Evolutionary conservation across 2,329 filamentous ascomycete species (phyloP), one percentile per base, ranked within the genome.

Genomic region (Botryotinia calthae): DNA sequence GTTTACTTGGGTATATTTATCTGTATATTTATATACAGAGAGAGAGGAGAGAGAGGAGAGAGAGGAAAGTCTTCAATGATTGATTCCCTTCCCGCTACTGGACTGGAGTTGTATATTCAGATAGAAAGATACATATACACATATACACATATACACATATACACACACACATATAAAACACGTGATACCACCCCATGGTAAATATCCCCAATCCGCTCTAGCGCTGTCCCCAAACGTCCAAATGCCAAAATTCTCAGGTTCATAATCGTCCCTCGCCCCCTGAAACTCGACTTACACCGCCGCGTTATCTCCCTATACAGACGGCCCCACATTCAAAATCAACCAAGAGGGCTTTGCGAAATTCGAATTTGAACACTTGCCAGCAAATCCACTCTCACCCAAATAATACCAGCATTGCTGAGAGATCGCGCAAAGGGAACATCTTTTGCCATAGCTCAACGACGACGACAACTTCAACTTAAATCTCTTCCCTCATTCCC

Each of bases 371-470:
- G 42, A 65, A 65, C 28, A 48, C 28, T 37, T 65, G 63, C 28
- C 54, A 70, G 68, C 54, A 70, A 70, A 61, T 65, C 62, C 62
- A 65, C 63, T 66, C 64, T 66, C 64, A 40, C 34, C 25, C 37
- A 54, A 54, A 54, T 34, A 63, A 62, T 40, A 40, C 64, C 31
- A 66, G 63, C 44, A 66, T 66, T 51, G 44, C 63, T 66, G 63
- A 51, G 64, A 54, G 64, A 54, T n/a, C 64, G 64, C 46, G 18
- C 51, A 56, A 66, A 51, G 65, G 65, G 44, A 64, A 31, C 61
- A 58, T 72, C 63, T 46, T 67, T 67, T 67, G 70, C 62, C 62
- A 70, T 63, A 73, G 51, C 71, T 46, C 46, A 70, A 54, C 51
- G 51, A 56, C 51, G 51, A 34, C 34, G 46, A 58, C 71, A 28